phyloP scores from a whole-genome alignment of 441 rosid genomes.

The Iberis amara region DNA sequence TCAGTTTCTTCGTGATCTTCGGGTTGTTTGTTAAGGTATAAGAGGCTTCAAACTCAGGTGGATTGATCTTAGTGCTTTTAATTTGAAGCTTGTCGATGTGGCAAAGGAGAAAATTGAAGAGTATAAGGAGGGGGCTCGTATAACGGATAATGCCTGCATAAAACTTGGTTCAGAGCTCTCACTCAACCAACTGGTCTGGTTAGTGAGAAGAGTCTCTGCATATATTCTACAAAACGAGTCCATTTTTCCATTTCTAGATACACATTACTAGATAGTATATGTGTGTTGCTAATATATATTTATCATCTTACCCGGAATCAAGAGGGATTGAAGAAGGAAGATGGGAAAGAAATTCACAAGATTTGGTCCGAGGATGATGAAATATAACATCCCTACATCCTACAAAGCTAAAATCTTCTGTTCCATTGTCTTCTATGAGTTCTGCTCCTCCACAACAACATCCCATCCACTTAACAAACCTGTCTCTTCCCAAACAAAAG shows the following conservation, averaged over 20 bases:
- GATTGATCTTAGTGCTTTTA: too few species aligned
- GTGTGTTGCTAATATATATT: neutral
- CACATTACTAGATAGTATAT: neutral
- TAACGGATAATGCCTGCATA: constrained; percentile 37
- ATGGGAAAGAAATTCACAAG: constrained; percentile 65
- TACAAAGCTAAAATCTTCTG: constrained; percentile 48
- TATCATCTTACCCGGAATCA: constrained; percentile 48
- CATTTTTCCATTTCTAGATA: neutral
- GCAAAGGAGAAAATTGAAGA: too few species aligned
- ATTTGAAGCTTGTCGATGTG: too few species aligned
- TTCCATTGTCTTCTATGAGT: constrained; percentile 31
- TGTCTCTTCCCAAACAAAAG: constrained; percentile 24
- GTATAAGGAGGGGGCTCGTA: too few species aligned
- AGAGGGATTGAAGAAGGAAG: constrained; percentile 62
- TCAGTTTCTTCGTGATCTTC: too few species aligned
- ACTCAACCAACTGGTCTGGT: constrained; percentile 63
- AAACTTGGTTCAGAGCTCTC: constrained; percentile 40
- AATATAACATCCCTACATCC: constrained; percentile 64
- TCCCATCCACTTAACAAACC: constrained; percentile 71
- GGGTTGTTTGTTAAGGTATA: too few species aligned
- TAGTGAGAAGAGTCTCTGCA: constrained; percentile 59
- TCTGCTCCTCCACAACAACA: constrained; percentile 75
- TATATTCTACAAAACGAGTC: constrained; percentile 39
- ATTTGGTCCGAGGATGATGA: constrained; percentile 58
- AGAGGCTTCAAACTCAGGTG: too few species aligned